These are phyloP conservation scores for Epicoccum nigrum DNA, from an alignment of 2,329 filamentous ascomycete species.

Conservation along the genomic window DNA sequence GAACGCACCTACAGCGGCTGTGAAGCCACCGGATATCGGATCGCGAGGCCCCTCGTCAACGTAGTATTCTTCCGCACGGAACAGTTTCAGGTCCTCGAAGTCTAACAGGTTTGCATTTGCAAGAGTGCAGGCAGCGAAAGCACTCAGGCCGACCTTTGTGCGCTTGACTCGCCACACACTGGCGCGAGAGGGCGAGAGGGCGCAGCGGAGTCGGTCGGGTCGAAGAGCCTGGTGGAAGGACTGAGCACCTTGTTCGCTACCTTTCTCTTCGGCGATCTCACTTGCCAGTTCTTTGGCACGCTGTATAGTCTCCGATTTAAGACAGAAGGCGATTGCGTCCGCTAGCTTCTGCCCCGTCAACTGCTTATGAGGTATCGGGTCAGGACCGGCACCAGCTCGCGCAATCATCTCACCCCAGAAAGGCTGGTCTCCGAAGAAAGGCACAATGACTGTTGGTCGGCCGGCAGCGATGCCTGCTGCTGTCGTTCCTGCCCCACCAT, in stretches of 20 bases:
- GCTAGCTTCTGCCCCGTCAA: constrained; percentile 44
- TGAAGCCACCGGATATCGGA: constrained; percentile 24
- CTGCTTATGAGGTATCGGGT: constrained; percentile 52
- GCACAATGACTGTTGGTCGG: constrained; percentile 60
- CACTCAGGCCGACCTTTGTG: constrained; percentile 28
- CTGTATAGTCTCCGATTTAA: constrained; percentile 36
- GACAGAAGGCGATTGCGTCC: constrained; percentile 54
- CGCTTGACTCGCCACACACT: constrained; percentile 35
- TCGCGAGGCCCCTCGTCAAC: constrained; percentile 25
- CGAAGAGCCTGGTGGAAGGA: constrained; percentile 35
- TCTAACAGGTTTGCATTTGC: constrained; percentile 21
- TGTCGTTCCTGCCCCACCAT: constrained; percentile 72
- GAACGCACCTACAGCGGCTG: constrained; percentile 65
- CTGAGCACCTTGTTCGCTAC: constrained; percentile 31
- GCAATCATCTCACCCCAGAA: constrained; percentile 63
- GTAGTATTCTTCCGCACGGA: constrained; percentile 21
- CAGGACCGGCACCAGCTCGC: constrained; percentile 57
- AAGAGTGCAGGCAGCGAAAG: constrained; percentile 34
- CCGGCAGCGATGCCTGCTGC: constrained; percentile 55
- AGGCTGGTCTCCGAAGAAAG: constrained; percentile 64
- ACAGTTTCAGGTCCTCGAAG: constrained; percentile 27
- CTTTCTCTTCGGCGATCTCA: constrained; percentile 35
- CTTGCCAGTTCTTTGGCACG: constrained; percentile 29
- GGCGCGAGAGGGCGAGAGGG: constrained; percentile 26
- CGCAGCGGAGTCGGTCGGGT: constrained; percentile 32